A percentile compares a stretch with the other conserved stretches of the same genome.
Conservation (phyloP, 2,329 filamentous ascomycete species). For the Arthrobotrys musiformis region DNA sequence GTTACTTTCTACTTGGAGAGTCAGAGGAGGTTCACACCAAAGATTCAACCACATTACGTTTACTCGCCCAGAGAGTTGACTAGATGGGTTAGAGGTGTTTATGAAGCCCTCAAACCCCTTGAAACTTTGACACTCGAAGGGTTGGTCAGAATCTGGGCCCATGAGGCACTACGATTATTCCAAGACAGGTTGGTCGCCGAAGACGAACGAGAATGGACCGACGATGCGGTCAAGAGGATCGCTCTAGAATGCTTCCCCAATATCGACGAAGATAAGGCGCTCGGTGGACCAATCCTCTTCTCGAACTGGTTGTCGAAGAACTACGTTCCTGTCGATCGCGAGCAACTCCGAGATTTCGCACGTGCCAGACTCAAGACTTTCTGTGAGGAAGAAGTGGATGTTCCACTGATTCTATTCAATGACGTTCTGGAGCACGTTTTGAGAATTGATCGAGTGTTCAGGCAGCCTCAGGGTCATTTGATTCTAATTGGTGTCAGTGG, state of each 20-base stretch:
- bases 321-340: slow-evolving; percentile 94
- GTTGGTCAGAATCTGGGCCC: slow-evolving; percentile 95
- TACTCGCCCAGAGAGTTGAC: slow-evolving; percentile 99
- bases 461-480: slow-evolving; percentile 96
- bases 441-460: slow-evolving; percentile 97
- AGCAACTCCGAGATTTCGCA: slow-evolving; percentile 94
- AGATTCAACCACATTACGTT: slow-evolving; percentile 98
- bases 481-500: slow-evolving; percentile 99
- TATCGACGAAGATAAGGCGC: slow-evolving; percentile 88
- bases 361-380: slow-evolving; percentile 97
- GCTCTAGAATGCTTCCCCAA: slow-evolving; percentile 92
- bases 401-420: slow-evolving; percentile 98
- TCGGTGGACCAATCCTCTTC: slow-evolving; percentile 93
- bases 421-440: slow-evolving; percentile 98
- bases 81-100: slow-evolving; percentile 95
- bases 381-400: slow-evolving; percentile 99
- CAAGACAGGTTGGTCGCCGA: slow-evolving; percentile 95
- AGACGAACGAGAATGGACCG: slow-evolving; percentile 94
- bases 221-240: slow-evolving; percentile 84
- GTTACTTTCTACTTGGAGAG: slow-evolving; percentile 96
- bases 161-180: slow-evolving; percentile 95
- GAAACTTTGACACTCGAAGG: slow-evolving; percentile 90
- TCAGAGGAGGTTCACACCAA: slow-evolving; percentile 90
- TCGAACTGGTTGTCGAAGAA: slow-evolving; percentile 99
- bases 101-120: slow-evolving; percentile 93